Conservation (phyloP, 495 filamentous ascomycete genomes). For the Neurospora cerealis region DNA sequence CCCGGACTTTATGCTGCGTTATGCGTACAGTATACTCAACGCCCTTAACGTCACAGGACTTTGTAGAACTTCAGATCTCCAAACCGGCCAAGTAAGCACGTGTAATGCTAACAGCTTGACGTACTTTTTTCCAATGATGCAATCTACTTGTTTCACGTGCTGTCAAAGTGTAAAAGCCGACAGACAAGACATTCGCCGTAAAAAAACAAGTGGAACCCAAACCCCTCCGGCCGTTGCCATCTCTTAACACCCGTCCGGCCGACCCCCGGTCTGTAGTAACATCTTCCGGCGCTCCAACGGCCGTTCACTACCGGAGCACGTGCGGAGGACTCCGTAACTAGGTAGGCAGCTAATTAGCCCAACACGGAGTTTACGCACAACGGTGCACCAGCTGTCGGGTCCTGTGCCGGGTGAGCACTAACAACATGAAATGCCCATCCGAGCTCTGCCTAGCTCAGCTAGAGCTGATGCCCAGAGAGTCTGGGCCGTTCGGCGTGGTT, state of each 20-base stretch:
- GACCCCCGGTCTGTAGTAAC: not conserved
- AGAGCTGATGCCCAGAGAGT: not conserved
- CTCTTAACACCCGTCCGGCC: not conserved
- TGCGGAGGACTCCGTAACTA: not conserved
- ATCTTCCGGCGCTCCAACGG: not conserved
- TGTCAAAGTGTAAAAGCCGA: not conserved
- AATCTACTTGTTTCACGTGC: not conserved
- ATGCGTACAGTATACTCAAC: not conserved
- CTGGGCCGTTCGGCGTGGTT: not conserved
- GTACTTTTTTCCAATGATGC: not conserved
- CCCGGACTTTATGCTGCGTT: not conserved
- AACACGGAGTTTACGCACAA: not conserved
- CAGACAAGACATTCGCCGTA: not conserved
- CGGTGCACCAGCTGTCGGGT: not conserved
- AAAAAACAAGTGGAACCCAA: not conserved
- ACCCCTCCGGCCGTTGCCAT: not conserved
- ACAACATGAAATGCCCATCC: not conserved
- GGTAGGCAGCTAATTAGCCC: not conserved
- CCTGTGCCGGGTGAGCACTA: not conserved
- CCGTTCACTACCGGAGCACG: not conserved
- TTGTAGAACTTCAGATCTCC: not conserved
- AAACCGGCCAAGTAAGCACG: not conserved
- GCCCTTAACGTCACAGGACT: not conserved
- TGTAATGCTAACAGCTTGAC: not conserved
- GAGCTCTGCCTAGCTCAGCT: not conserved